Base-by-base conservation (phyloP, 169 alveolate genomes). In the Perkinsus marinus region DNA sequence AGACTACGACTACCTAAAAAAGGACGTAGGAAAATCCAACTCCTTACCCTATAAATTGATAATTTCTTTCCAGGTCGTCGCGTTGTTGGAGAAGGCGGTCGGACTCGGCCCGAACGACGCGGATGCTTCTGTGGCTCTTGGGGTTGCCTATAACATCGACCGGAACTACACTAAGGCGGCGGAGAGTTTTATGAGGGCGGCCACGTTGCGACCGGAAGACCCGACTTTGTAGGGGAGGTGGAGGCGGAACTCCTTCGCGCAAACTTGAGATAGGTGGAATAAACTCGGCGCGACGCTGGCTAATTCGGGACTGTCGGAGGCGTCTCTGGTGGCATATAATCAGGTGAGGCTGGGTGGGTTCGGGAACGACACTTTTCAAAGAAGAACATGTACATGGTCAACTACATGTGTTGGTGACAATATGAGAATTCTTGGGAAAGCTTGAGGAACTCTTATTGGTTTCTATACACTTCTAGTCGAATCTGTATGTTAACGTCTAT, bases 231-330 rank as follows among this genome's bases (percentile, higher is more conserved):
- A 57, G 22, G 79, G 34, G 30, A 57, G 79, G 7, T 26, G 79
- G 79, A 57, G 5, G 46, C n/a, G n/a, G n/a, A n/a, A n/a, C 46
- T 57, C 34, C 7, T 30, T 57, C 36, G 7, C 22, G 79, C 0
- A 57, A 10, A 6, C 46, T 41, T 3, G 46, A 10, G 10, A 10
- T 30, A 57, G 79, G 37, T 96, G 98, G 97, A 97, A 97, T 93
- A 95, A 96, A 92, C 94, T 95, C 22, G 98, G 98, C 26, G 98
- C 98, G 10, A 96, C 97, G 2, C 91, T 96, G 37, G 98, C 98
- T 5, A 95, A 97, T 90, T 90, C 93, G 9, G 95, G 96, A 0
- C 92, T 93, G n/a, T 94, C 95, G 10, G 96, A 94, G 13, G 94
- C 94, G 91, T 97, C 98, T 0, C 93, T 95, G 36, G 69, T 94